A percentile compares a stretch with the other conserved stretches of the same genome.
phyloP scores from a whole-genome alignment of 345 rosid species.

The Mallotus nudiflorus region DNA sequence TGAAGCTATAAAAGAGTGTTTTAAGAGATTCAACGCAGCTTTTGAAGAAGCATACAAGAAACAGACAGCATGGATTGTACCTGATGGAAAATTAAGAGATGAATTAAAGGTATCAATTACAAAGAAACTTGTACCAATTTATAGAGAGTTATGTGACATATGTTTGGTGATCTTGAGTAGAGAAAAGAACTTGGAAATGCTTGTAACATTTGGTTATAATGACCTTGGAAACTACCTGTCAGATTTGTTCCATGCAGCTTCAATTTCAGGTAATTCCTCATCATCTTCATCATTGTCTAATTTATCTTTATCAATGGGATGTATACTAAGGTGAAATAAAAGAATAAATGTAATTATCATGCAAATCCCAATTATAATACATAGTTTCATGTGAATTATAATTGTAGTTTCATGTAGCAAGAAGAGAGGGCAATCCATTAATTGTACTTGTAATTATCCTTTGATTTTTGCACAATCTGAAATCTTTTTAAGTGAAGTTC shows the following conservation, averaged over 20 bases:
- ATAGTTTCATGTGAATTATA: no score
- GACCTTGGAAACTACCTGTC: conserved; percentile 68
- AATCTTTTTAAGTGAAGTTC: no score
- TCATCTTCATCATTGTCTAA: conserved; percentile 21
- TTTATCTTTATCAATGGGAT: neutral
- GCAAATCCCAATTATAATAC: no score
- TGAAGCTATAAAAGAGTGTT: conserved; percentile 18
- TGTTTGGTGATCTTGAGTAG: conserved; percentile 25
- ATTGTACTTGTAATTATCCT: no score
- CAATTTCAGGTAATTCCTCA: conserved; percentile 31
- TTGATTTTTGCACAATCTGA: no score
- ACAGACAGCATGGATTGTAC: conserved; percentile 25
- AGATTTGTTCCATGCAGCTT: conserved; percentile 61
- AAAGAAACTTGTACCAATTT: conserved; percentile 19
- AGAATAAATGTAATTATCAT: no score
- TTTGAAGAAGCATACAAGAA: conserved; percentile 29
- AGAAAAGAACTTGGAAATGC: conserved; percentile 39
- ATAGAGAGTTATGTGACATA: conserved; percentile 18
- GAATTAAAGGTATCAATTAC: conserved; percentile 27
- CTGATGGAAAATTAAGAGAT: conserved; percentile 18
- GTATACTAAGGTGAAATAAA: neutral
- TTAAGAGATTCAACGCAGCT: conserved; percentile 23
- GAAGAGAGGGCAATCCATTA: no score
- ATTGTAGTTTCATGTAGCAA: no score
- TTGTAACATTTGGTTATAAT: conserved; percentile 53